Conservation (phyloP, 495 filamentous ascomycete species). For the Neurospora hispaniola region DNA sequence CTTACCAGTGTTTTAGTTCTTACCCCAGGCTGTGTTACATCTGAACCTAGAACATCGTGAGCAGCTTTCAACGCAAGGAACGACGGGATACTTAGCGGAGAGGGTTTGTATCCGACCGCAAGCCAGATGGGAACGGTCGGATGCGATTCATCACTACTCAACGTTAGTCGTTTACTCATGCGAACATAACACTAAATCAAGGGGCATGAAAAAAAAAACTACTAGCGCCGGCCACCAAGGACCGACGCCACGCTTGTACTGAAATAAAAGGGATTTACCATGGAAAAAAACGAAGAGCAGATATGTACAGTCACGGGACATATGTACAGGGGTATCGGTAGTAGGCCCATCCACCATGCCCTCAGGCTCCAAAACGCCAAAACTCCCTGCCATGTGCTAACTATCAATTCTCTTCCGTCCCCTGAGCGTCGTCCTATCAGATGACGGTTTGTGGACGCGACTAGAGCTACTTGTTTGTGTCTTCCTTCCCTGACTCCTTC, state of each 20-base stretch:
- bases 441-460: constrained; percentile 30
- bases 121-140: neutral
- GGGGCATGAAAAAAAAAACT: neutral
- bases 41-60: neutral
- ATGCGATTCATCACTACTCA: neutral
- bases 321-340: constrained; percentile 24
- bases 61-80: neutral
- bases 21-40: neutral
- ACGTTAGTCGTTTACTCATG: neutral
- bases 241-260: neutral
- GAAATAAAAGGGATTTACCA: neutral
- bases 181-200: neutral
- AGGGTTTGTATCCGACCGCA: neutral
- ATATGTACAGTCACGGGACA: constrained; percentile 18
- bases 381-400: constrained; percentile 12
- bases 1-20: neutral
- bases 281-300: constrained; percentile 6
- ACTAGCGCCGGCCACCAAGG: neutral
- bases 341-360: constrained; percentile 9
- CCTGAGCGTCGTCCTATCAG: constrained; percentile 25
- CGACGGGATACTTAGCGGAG: neutral
- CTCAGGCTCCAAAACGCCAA: constrained; percentile 13
- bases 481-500: constrained; percentile 25
- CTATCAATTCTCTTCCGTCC: constrained; percentile 19
- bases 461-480: constrained; percentile 7